Conservation (phyloP, 1,139 yeast genomes). For the Nakaseomyces nivariensis region DNA sequence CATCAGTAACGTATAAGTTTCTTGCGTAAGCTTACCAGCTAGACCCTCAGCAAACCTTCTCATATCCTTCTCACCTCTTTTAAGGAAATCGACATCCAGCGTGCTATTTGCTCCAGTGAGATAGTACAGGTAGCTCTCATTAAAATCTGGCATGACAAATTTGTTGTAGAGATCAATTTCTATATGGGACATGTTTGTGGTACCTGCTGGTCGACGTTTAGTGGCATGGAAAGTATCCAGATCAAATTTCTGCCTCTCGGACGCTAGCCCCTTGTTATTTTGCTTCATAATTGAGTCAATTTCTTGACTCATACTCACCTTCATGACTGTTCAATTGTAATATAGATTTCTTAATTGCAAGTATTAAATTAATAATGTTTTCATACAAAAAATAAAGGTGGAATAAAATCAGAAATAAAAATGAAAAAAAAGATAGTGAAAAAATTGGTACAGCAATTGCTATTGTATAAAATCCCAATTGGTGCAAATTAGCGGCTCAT, state of each 20-base stretch:
- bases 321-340: neutral
- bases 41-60: constrained; percentile 16
- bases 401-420: too few relatives aligned
- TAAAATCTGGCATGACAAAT: constrained; percentile 1
- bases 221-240: neutral
- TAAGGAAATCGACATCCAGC: constrained; percentile 15
- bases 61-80: constrained; percentile 20
- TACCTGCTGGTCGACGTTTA: constrained; percentile 2
- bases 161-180: neutral
- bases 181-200: neutral
- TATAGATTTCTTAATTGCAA: too few relatives aligned
- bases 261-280: neutral
- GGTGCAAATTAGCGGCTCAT: too few relatives aligned
- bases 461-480: too few relatives aligned
- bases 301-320: constrained; percentile 1
- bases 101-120: constrained; percentile 2
- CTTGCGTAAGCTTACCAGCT: constrained; percentile 23
- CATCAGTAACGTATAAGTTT: constrained; percentile 19
- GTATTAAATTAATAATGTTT: too few relatives aligned
- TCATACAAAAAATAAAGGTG: too few relatives aligned
- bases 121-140: constrained; percentile 2
- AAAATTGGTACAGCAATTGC: too few relatives aligned
- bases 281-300: neutral
- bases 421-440: too few relatives aligned
- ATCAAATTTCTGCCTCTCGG: constrained; percentile 1